Conservation (phyloP, 192 early-diverging fungal genomes). For the Podila clonocystis region DNA sequence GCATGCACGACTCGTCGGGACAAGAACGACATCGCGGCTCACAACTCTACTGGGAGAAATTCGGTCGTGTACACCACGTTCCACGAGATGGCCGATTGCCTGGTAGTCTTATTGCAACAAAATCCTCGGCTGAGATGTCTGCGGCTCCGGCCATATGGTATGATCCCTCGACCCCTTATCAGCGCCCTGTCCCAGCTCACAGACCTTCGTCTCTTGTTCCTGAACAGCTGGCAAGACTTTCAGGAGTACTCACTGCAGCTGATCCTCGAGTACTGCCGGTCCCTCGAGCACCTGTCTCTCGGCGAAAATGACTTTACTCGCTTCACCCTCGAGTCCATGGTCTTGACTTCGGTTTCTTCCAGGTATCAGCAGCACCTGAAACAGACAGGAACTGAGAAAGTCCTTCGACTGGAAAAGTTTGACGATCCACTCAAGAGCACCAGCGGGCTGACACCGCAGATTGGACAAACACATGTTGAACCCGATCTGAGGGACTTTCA, state of each 20-base stretch:
- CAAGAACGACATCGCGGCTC: not conserved
- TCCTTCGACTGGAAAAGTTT: conserved; percentile 11
- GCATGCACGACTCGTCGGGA: not conserved
- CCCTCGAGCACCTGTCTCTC: conserved; percentile 25
- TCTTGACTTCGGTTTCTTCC: not conserved
- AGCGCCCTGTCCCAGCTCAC: conserved; percentile 16
- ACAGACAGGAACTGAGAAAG: not conserved
- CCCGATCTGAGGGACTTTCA: conserved; percentile 16
- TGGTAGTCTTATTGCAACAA: conserved; percentile 9
- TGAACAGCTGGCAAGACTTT: conserved; percentile 44
- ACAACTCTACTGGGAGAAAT: not conserved
- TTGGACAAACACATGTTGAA: not conserved
- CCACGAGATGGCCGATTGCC: conserved; percentile 9
- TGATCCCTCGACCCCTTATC: conserved; percentile 14
- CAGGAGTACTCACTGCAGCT: conserved; percentile 37
- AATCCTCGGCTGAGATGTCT: conserved; percentile 23
- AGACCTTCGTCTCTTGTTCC: conserved; percentile 14
- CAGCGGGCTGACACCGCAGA: not conserved
- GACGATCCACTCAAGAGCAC: conserved; percentile 41
- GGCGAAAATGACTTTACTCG: conserved; percentile 41
- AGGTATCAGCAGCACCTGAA: not conserved
- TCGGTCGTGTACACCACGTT: conserved; percentile 8
- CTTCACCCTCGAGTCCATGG: conserved; percentile 23
- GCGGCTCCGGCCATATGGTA: conserved; percentile 17
- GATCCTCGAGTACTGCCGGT: conserved; percentile 19